These are phyloP conservation scores for Fusarium transvaalense DNA, from an alignment of 2,329 filamentous ascomycete species.

Conservation along the genomic window DNA sequence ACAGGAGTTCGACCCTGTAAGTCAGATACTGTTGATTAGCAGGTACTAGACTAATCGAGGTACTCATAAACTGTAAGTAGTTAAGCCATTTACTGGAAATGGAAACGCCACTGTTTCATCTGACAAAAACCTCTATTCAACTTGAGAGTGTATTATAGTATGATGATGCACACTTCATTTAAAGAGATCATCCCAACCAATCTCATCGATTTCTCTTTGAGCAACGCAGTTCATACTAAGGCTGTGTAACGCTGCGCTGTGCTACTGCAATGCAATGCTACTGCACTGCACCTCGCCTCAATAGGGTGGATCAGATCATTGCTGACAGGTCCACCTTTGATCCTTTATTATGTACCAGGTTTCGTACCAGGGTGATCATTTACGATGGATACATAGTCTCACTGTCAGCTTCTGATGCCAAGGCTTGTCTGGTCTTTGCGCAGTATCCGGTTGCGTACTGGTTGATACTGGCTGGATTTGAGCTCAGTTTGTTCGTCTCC, in stretches of 20 bases:
- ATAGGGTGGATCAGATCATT: constrained; percentile 14
- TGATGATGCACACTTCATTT: constrained; percentile 4
- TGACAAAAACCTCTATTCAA: not conserved
- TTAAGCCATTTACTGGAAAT: constrained; percentile 16
- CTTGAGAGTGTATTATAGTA: not conserved
- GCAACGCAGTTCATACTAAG: constrained; percentile 6
- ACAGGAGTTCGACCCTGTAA: not conserved
- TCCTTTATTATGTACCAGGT: not conserved
- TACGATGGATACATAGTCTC: too few species aligned
- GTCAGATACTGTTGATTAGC: too few species aligned
- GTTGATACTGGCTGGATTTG: not conserved
- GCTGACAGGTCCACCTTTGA: constrained; percentile 26
- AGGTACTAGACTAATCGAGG: too few species aligned
- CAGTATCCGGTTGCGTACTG: not conserved
- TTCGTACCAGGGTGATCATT: not conserved
- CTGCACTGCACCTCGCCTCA: constrained; percentile 35
- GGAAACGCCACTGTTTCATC: constrained; percentile 23
- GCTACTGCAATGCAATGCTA: not conserved
- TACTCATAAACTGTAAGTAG: too few species aligned
- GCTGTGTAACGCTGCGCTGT: constrained; percentile 18
- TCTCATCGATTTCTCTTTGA: not conserved
- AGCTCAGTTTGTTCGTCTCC: not conserved
- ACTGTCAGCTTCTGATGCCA: not conserved
- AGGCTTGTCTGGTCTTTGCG: not conserved
- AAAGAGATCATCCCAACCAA: not conserved